Percentiles rank a stretch among this genome's conserved stretches.
Evolutionary conservation across 2,329 filamentous ascomycete genomes (phyloP).

Genomic region (Lizonia empirigonia): DNA sequence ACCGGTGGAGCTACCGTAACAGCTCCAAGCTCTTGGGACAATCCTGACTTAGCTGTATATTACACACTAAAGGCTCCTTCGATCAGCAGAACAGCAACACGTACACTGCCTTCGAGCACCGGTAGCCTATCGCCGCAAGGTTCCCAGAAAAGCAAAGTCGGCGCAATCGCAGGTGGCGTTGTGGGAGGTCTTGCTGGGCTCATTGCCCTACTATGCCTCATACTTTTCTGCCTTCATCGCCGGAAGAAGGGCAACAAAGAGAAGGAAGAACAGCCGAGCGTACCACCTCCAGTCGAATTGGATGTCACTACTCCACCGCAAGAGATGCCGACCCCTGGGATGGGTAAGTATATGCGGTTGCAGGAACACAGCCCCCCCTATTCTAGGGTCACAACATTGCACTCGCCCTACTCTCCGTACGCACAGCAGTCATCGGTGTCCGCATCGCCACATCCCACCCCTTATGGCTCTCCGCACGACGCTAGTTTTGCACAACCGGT

Average conservation of each 20-base stretch:
- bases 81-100: conserved; percentile 58
- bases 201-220: conserved; percentile 39
- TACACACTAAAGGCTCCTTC: conserved; percentile 59
- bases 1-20: conserved; percentile 61
- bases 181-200: conserved; percentile 47
- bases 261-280: conserved; percentile 4
- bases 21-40: conserved; percentile 58
- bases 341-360: conserved; percentile 38
- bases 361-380: conserved; percentile 18
- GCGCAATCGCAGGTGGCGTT: conserved; percentile 49
- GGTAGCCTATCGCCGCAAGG: conserved; percentile 14
- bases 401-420: conserved; percentile 24
- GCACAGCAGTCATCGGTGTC: conserved; percentile 26
- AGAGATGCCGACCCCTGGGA: conserved; percentile 35
- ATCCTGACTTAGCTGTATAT: conserved; percentile 59
- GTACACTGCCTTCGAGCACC: conserved; percentile 45
- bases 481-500: conserved; percentile 6
- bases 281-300: conserved; percentile 40
- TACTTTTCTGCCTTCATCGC: conserved; percentile 46
- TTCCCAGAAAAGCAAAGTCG: conserved; percentile 37
- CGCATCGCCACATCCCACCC: conserved; percentile 17
- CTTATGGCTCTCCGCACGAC: conserved; percentile 9
- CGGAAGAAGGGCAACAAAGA: conserved; percentile 42
- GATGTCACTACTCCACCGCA: conserved; percentile 35
- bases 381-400: conserved; percentile 12